Percentiles rank a stretch among this genome's conserved stretches.
Evolutionary conservation across 768 basidiomycete genomes (phyloP).

Genomic region (Lentinula raphanica): DNA sequence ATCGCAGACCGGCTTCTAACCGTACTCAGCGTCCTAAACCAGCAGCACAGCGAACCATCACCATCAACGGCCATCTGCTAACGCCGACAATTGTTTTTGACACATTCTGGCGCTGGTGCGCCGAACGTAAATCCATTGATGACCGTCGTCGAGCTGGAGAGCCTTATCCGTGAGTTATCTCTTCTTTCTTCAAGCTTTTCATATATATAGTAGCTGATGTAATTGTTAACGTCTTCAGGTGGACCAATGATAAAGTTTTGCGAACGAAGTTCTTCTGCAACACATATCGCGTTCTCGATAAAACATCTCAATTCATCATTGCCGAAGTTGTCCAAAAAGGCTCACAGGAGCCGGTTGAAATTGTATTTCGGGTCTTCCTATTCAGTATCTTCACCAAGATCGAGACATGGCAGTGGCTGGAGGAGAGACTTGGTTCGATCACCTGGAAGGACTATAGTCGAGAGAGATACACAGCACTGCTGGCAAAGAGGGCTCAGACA

Average conservation of each 20-base stretch:
- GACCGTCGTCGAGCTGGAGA: conserved; percentile 45
- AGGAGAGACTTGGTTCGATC: conserved; percentile 45
- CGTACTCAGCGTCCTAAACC: neutral
- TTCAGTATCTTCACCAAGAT: conserved; percentile 71
- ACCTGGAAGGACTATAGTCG: conserved; percentile 59
- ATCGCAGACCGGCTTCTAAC: neutral
- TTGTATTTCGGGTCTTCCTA: conserved; percentile 65
- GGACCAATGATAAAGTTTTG: conserved; percentile 65
- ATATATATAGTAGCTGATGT: conserved; percentile 13
- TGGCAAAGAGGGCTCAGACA: conserved; percentile 32
- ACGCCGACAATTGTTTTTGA: conserved; percentile 51
- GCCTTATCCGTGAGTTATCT: conserved; percentile 47
- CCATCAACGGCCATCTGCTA: conserved; percentile 33
- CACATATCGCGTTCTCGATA: conserved; percentile 70
- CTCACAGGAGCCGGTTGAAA: conserved; percentile 50
- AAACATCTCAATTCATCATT: conserved; percentile 64
- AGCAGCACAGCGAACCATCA: conserved; percentile 17
- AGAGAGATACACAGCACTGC: conserved; percentile 45
- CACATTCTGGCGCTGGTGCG: conserved; percentile 54
- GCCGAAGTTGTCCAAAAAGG: conserved; percentile 66
- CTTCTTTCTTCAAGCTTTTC: neutral
- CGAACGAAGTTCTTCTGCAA: conserved; percentile 61
- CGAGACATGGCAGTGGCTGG: conserved; percentile 65
- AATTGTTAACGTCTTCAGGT: conserved; percentile 31
- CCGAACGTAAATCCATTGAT: conserved; percentile 54